phyloP scores from a whole-genome alignment of 441 rosid genomes.

The Pelargonium citronellum region DNA sequence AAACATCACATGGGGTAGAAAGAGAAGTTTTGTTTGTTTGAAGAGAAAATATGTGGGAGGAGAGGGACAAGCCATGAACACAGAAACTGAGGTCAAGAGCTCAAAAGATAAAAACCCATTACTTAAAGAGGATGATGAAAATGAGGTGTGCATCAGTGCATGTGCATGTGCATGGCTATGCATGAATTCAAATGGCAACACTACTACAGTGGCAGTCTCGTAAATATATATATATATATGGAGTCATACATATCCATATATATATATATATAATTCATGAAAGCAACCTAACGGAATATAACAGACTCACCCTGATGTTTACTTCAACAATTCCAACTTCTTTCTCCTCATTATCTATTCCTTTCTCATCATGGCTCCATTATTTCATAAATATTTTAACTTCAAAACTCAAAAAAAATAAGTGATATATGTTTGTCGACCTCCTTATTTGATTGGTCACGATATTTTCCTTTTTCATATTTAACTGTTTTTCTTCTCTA shows the following conservation, averaged over 20 bases:
- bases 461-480: no score
- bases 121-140: neutral
- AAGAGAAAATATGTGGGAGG: neutral
- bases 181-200: no score
- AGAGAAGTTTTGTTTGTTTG: slow-evolving; percentile 1
- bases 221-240: no score
- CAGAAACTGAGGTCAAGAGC: neutral
- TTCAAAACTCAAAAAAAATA: no score
- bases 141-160: neutral
- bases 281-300: neutral
- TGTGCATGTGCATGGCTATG: neutral
- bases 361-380: no score
- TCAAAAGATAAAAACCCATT: neutral
- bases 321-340: no score
- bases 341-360: no score
- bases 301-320: neutral
- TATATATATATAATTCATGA: neutral
- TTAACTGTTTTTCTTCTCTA: no score
- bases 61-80: no score
- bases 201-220: slow-evolving; percentile 3
- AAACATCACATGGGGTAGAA: neutral
- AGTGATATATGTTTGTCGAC: no score
- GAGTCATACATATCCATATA: neutral
- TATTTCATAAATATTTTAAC: no score
- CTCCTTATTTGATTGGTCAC: no score